phyloP scores from a whole-genome alignment of 2,329 filamentous ascomycete genomes.

The Colletotrichum chlorophyti region DNA sequence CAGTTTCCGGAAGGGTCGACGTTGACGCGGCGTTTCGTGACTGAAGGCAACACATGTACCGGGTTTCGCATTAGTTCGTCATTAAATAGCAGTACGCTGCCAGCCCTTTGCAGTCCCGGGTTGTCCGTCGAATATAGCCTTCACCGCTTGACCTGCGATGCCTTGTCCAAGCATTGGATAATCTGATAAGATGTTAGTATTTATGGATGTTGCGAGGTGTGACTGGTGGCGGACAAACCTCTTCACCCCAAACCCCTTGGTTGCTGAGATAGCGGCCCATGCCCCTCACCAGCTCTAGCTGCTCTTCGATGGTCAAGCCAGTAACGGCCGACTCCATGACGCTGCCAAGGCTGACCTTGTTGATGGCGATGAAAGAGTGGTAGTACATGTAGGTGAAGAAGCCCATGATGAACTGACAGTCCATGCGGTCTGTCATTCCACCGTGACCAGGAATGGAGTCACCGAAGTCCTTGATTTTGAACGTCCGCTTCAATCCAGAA shows the following conservation, averaged over 20 bases:
- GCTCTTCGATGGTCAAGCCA: slow-evolving; percentile 85
- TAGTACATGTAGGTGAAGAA: slow-evolving; percentile 99
- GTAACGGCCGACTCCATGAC: slow-evolving; percentile 93
- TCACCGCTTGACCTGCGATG: slow-evolving; percentile 36
- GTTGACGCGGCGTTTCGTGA: background rate
- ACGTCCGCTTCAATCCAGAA: slow-evolving; percentile 95
- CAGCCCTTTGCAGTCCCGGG: background rate
- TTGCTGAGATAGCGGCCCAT: slow-evolving; percentile 71
- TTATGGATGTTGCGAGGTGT: too few species aligned
- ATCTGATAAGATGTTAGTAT: slow-evolving; percentile 34
- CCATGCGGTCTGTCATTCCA: slow-evolving; percentile 98
- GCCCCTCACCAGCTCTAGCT: slow-evolving; percentile 78
- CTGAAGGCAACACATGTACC: slow-evolving; percentile 12
- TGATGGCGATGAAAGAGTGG: slow-evolving; percentile 91
- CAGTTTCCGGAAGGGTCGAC: slow-evolving; percentile 4
- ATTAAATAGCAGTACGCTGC: slow-evolving; percentile 26
- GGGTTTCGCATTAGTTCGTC: slow-evolving; percentile 24
- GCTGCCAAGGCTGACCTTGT: slow-evolving; percentile 83
- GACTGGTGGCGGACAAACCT: slow-evolving; percentile 49
- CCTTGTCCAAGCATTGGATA: slow-evolving; percentile 41
- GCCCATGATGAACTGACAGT: slow-evolving; percentile 99
- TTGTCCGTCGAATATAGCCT: background rate
- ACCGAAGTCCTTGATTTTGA: slow-evolving; percentile 99
- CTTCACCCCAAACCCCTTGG: slow-evolving; percentile 57
- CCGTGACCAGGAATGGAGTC: slow-evolving; percentile 97